Evolutionary conservation across 1,284 basidiomycete species (phyloP).

Genomic region (Afroboletus lepidellus): DNA sequence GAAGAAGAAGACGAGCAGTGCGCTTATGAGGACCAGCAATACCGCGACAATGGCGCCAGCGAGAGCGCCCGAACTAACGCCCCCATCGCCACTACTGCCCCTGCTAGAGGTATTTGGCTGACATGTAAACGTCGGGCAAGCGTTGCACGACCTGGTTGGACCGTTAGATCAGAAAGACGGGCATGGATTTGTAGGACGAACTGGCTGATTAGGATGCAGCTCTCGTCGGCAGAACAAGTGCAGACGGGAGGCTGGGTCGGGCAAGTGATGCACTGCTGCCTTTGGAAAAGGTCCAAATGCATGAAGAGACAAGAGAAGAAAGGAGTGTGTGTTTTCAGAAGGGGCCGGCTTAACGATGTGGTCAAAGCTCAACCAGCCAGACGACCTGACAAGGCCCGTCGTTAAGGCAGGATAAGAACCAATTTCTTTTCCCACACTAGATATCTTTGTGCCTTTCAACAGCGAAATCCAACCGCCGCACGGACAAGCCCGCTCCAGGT

Average conservation of each 20-base stretch:
- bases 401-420: conserved; percentile 1
- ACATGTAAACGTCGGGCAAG: conserved; percentile 46
- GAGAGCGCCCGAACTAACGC: conserved; percentile 65
- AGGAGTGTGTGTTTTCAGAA: conserved; percentile 34
- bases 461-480: too few species aligned
- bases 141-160: conserved; percentile 52
- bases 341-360: conserved; percentile 4
- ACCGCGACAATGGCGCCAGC: conserved; percentile 69
- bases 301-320: conserved; percentile 42
- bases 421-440: conserved; percentile 7
- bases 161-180: conserved; percentile 11
- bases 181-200: conserved; percentile 28
- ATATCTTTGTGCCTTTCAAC: background rate
- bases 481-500: too few species aligned
- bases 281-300: conserved; percentile 49
- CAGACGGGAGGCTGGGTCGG: conserved; percentile 46
- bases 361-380: conserved; percentile 2
- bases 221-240: conserved; percentile 51
- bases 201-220: conserved; percentile 61
- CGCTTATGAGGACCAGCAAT: conserved; percentile 55
- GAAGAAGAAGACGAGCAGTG: conserved; percentile 53
- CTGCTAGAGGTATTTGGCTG: conserved; percentile 14
- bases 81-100: conserved; percentile 29
- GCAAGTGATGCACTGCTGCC: conserved; percentile 47
- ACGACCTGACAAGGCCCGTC: background rate